phyloP scores from a whole-genome alignment of 306 rosid genomes.

The Lablab purpureus region DNA sequence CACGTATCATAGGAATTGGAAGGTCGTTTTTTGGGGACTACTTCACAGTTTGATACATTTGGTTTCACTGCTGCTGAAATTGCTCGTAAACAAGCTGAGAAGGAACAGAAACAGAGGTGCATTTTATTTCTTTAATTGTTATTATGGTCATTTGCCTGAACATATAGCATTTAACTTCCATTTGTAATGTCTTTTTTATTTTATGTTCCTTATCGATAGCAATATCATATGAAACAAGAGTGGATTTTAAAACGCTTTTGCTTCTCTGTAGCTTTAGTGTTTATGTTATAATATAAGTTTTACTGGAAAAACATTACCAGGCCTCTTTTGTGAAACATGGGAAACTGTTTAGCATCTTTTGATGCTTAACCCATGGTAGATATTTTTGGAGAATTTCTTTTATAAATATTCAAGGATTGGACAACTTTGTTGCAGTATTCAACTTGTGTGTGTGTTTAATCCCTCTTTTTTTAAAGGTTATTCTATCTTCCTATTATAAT shows the following conservation, averaged over 20 bases:
- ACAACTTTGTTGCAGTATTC: neutral
- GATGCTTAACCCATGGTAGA: conserved; percentile 6
- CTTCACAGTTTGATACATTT: conserved; percentile 92
- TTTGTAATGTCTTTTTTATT: neutral
- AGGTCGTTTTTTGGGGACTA: conserved; percentile 81
- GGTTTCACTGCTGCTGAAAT: conserved; percentile 86
- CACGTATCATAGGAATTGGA: conserved; percentile 72
- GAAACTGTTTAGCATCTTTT: neutral
- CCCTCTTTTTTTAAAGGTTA: neutral
- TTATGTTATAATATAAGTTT: neutral
- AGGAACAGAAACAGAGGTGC: conserved; percentile 91
- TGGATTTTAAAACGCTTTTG: conserved; percentile 6
- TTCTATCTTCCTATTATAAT: neutral
- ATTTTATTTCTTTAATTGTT: conserved; percentile 37
- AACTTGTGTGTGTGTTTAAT: neutral
- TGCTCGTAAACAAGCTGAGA: conserved; percentile 89
- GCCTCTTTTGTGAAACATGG: conserved; percentile 9
- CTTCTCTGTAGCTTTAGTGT: conserved; percentile 17
- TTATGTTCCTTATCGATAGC: neutral
- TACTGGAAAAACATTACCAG: neutral
- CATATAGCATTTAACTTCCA: neutral
- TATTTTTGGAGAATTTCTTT: neutral
- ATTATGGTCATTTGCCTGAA: conserved; percentile 13
- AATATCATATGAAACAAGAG: neutral
- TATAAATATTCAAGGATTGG: neutral